phyloP scores from a whole-genome alignment of 2,329 filamentous ascomycete species.

The Fusarium fujikuroi region DNA sequence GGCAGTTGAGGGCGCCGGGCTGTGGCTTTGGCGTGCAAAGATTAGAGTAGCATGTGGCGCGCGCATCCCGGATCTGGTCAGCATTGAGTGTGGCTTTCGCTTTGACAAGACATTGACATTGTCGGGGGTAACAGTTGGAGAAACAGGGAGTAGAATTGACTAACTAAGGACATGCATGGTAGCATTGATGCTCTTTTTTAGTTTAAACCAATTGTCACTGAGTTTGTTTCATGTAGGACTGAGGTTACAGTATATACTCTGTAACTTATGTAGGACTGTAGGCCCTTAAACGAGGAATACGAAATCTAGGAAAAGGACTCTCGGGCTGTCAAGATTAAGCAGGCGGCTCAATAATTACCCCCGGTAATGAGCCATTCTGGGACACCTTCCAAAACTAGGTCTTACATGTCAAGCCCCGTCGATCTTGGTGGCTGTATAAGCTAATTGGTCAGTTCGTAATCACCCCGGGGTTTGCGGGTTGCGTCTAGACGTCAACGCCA shows the following conservation, averaged over 20 bases:
- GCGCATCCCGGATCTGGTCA: background rate
- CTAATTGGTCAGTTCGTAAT: conserved; percentile 34
- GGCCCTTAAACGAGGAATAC: conserved; percentile 7
- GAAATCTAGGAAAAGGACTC: conserved; percentile 1
- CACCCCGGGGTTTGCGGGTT: conserved; percentile 16
- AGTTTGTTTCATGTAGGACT: background rate
- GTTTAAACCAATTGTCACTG: background rate
- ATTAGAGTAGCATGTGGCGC: conserved; percentile 9
- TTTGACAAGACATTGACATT: background rate
- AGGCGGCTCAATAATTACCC: conserved; percentile 12
- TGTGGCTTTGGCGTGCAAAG: conserved; percentile 26
- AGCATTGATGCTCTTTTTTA: background rate
- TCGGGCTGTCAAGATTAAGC: conserved; percentile 10
- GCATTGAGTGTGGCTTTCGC: conserved; percentile 7
- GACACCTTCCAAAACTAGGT: background rate
- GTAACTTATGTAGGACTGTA: background rate
- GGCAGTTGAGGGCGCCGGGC: background rate
- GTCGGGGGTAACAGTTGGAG: background rate
- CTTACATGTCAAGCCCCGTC: background rate
- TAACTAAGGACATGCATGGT: background rate
- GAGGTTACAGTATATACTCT: background rate
- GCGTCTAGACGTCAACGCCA: conserved; percentile 18
- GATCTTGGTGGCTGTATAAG: conserved; percentile 15
- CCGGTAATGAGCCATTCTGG: background rate
- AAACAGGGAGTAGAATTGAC: background rate